Base-by-base conservation (phyloP, 805 yeast species). In the Yarrowia alimentaria region DNA sequence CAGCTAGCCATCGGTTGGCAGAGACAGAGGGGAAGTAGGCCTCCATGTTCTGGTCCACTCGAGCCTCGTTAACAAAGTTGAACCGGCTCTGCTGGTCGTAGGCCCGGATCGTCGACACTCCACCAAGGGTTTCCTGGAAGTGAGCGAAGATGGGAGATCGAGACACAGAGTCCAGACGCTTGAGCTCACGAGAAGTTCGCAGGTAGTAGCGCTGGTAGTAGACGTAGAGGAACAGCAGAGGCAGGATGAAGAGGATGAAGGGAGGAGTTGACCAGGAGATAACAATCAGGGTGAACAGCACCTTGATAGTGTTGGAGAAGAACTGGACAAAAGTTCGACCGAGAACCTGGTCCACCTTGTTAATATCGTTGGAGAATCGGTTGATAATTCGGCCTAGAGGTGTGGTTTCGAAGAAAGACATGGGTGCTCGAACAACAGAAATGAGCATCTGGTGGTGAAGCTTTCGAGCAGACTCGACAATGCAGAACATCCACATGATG, bases 1-100 rank as follows among this genome's bases (percentile, higher is more conserved):
- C 95, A 8, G 98, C 96, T 55, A 93, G 77, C 99, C 99, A 93
- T 70, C 99, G 80, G 66, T 94, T 93, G 10, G 96, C 90, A 64
- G 86, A 84, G 53, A 89, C 80, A 9, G 95, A 77, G 21, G 97
- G 96, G 73, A 88, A 94, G 62, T 79, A 88, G 0, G 98, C 98
- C 60, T 85, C 77, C 84, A 91, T 80, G 65, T 93, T 91, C 60
- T 77, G 78, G 63, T 93, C 98, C 60, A 90, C 77, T 56, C 58
- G 82, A 63, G 52, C 55, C 55, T 68, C 55, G 62, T 82, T 83
- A 53, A 78, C 72, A 49, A 71, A 62, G 66, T 75, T 68, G 66
- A 89, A 90, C 54, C 94, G 71, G 6, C 69, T 72, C 28, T 68
- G 68, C 58, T 87, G 95, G 20, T 73, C 68, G 61, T 76, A 89